These are phyloP conservation scores for Takakia lepidozioides DNA, from an alignment of 225 moss, liverwort and hornwort genomes.

Conservation along the genomic window DNA sequence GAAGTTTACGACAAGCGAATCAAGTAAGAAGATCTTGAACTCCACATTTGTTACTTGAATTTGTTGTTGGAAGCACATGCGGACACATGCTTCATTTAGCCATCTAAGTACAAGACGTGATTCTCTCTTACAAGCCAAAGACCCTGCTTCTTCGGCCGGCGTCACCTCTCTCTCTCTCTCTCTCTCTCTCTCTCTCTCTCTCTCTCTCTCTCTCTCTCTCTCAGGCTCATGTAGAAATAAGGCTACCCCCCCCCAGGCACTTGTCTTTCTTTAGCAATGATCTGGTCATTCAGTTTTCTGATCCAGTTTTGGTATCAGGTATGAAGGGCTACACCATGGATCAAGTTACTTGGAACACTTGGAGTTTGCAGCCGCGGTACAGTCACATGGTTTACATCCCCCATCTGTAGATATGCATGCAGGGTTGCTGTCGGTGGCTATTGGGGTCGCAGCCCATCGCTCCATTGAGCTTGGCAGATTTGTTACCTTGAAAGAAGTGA, in stretches of 20 bases:
- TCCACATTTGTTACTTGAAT: background rate
- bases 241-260: no score
- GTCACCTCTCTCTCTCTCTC: no score
- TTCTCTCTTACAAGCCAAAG: no score
- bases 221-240: no score
- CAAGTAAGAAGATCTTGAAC: slow-evolving; percentile 30
- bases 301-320: no score
- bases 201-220: no score
- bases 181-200: no score
- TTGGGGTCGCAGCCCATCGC: slow-evolving; percentile 70
- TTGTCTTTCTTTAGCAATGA: no score
- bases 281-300: no score
- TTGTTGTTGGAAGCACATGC: background rate
- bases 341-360: slow-evolving; percentile 79
- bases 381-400: slow-evolving; percentile 38
- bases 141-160: no score
- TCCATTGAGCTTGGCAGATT: slow-evolving; percentile 48
- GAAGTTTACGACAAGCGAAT: slow-evolving; percentile 61
- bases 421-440: slow-evolving; percentile 66
- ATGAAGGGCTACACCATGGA: slow-evolving; percentile 79
- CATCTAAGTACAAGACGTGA: background rate
- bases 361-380: slow-evolving; percentile 49
- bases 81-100: background rate
- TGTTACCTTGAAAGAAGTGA: slow-evolving; percentile 39
- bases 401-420: slow-evolving; percentile 56